Percentiles rank a stretch among this genome's conserved stretches.
phyloP scores from a whole-genome alignment of 768 basidiomycete species.

The Suillus discolor region DNA sequence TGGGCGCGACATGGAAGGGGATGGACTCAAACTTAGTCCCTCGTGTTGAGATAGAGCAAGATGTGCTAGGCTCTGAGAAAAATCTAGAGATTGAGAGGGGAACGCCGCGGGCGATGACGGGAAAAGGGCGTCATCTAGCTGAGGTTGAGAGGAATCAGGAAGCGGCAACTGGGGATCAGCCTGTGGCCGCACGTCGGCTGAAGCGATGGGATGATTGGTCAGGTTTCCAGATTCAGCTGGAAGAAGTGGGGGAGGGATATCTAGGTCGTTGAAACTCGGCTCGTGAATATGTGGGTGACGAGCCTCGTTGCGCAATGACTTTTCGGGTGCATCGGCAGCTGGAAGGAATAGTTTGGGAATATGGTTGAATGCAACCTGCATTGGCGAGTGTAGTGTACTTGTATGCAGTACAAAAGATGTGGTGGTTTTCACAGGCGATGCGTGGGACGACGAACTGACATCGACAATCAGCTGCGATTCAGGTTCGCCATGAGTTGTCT shows the following conservation, averaged over 20 bases:
- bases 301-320: background rate
- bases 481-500: constrained; percentile 21
- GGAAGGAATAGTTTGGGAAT: background rate
- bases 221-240: background rate
- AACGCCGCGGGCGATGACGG: background rate
- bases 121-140: constrained; percentile 13
- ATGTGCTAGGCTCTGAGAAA: background rate
- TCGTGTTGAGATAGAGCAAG: constrained; percentile 8
- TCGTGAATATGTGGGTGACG: background rate
- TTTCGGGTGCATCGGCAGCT: background rate
- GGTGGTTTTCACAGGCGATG: constrained; percentile 7
- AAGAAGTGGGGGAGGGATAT: no score
- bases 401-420: background rate
- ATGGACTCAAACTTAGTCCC: constrained; percentile 5
- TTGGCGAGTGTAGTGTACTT: constrained; percentile 2
- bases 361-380: background rate
- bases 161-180: constrained; percentile 8
- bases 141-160: constrained; percentile 23
- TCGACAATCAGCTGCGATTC: background rate
- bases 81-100: background rate
- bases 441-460: background rate
- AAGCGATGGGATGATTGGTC: background rate
- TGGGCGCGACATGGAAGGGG: constrained; percentile 20
- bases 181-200: background rate
- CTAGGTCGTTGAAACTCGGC: background rate